Base-by-base conservation (phyloP, 768 basidiomycete genomes). In the Suillus americanus region DNA sequence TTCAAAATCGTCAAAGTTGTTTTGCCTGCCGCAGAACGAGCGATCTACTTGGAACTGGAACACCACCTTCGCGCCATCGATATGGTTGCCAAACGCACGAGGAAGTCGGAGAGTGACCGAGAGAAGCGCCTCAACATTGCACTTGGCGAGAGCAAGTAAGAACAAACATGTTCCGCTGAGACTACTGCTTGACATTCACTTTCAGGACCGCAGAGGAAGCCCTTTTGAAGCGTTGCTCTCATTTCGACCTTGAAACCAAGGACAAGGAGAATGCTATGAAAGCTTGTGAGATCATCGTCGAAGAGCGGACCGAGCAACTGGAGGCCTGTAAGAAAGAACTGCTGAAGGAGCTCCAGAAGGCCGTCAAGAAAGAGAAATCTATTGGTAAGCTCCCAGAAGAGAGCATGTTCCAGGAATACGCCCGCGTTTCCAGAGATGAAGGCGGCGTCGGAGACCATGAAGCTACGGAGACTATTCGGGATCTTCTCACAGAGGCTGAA, bases 11-110 rank as follows among this genome's bases (percentile, higher is more conserved):
- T 88, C 68, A 79, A 81, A 33, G 86, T 97, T 30, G 77, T 84
- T 50, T 87, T 97, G 10, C 95, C 96, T 14, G 94, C 95, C 7
- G 94, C 96, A 0, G 96, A 97, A 75, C 91, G 92, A 9, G 93
- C 95, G 0, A 95, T 98, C 66, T 97, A 98, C 75, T 83, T 96
- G 38, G 96, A 98, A 72, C 84, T 98, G 10, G 95, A 97, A 68
- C 96, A 98, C 68, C 92, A 97, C 71, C 80, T 98, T 38, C 89
- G 90, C 46, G 93, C 95, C 23, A 79, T 97, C 38, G 95, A 97
- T 66, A 95, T 97, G 90, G 85, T 82, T 20, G 82, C 86, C 63
- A 86, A 85, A 69, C 79, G 80, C 6, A 88, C 89, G 9, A 92
- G 91, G 79, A 85, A 83, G 73, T 82, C 78, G 2, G 80, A 85